Base-by-base conservation (phyloP, 2,329 filamentous ascomycete genomes). In the Thelonectria discophora region DNA sequence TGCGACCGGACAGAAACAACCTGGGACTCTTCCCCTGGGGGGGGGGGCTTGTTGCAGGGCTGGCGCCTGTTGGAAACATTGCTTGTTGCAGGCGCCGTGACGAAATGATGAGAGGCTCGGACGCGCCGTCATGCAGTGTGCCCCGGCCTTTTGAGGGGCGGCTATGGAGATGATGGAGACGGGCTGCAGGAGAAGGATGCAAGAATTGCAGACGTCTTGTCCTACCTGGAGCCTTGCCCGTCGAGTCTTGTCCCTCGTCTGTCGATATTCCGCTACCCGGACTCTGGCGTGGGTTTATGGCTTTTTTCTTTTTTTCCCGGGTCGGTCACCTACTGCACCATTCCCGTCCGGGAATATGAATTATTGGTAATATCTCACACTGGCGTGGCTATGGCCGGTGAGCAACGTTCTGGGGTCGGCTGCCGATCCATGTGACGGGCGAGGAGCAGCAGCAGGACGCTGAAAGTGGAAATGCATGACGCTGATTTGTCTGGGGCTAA, bases 381-480 rank as follows among this genome's bases (percentile, higher is more conserved):
- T 65, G 60, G 60, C 63, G 65, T 71, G 65, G 65, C 68, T 72
- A 62, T 53, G 62, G 65, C 69, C 66, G 69, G 69, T 71, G 68
- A 70, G 65, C 59, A 65, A 52, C 63, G 60, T 62, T 63, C 62
- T 63, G 63, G 65, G 57, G 51, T 51, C 52, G 52, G 56, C 43
- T 55, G 59, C 51, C 50, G 61, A 71, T 71, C 69, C 69, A 72
- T 71, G 69, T 70, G 64, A 70, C 60, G 63, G 58, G n/a, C n/a
- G 48, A 61, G 69, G 69, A 60, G 55, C 55, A 66, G 60, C 57
- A 66, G 69, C 66, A 72, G 60, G 52, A 34, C 61, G 69, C 69
- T 69, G 52, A 55, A 71, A 67, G 65, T 39, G 69, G 69, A 71
- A 71, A 64, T 60, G 62, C 62, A 71, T 72, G 67, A 72, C 65